Conservation (phyloP, 2,329 filamentous ascomycete species). For the Fusarium decemcellulare region DNA sequence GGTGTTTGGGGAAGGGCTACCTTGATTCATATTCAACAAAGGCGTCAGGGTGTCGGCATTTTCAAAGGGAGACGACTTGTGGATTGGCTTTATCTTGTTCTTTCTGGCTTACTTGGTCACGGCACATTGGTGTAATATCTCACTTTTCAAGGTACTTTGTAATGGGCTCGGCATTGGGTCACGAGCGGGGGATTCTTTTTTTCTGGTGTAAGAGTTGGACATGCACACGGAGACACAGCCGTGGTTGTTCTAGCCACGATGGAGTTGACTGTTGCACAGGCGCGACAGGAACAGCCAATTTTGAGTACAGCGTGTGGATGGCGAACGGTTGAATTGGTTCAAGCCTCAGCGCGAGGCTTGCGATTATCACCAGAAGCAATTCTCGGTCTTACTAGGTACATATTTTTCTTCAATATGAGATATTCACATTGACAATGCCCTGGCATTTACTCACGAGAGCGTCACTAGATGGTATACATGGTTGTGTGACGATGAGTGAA, state of each 20-base stretch:
- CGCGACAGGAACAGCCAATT: constrained; percentile 13
- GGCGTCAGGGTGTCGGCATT: constrained; percentile 44
- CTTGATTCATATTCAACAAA: constrained; percentile 37
- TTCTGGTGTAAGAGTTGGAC: constrained; percentile 25
- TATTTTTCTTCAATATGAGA: constrained; percentile 40
- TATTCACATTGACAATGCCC: constrained; percentile 17
- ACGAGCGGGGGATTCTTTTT: constrained; percentile 21
- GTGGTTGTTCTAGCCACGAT: constrained; percentile 1
- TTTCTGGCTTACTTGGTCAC: constrained; percentile 25
- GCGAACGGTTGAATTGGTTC: constrained; percentile 16
- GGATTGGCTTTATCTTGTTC: constrained; percentile 29
- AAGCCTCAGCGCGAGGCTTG: constrained; percentile 16
- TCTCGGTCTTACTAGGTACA: constrained; percentile 35
- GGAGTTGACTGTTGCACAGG: constrained; percentile 19
- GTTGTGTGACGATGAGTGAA: neutral
- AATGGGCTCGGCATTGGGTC: constrained; percentile 35
- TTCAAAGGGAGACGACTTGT: constrained; percentile 34
- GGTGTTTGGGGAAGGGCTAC: constrained; percentile 24
- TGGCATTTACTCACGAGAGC: neutral
- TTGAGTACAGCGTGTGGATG: constrained; percentile 6
- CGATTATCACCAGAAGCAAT: constrained; percentile 17
- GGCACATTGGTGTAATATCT: constrained; percentile 33
- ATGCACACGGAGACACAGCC: constrained; percentile 7
- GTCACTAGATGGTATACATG: too few species aligned
- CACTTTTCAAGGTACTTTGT: constrained; percentile 26